A percentile compares a stretch with the other conserved stretches of the same genome.
Evolutionary conservation across 164 flowering plant species (phyloP).

Genomic region (Kalanchoe fedtschenkoi): DNA sequence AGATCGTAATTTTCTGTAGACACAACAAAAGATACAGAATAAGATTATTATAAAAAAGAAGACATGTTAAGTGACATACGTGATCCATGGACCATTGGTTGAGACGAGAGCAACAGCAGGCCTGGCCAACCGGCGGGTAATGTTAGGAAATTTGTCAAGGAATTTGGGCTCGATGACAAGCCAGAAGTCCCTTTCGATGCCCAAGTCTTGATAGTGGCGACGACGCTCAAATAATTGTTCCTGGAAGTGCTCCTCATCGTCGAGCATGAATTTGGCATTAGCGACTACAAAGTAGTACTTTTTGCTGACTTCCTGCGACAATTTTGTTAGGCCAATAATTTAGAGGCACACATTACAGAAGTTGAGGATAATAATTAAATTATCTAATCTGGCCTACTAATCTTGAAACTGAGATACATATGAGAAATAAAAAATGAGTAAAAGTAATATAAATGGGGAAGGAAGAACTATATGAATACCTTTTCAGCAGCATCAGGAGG

Average conservation of each 20-base stretch:
- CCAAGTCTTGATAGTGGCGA: conserved; percentile 50
- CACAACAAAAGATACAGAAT: background rate
- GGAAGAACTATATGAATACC: no score
- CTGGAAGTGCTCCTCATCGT: conserved; percentile 92
- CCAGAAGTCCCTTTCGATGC: conserved; percentile 83
- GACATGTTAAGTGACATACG: conserved; percentile 30
- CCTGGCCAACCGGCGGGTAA: conserved; percentile 60
- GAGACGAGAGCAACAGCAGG: conserved; percentile 98
- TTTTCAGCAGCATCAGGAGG: background rate
- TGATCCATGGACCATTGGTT: conserved; percentile 88
- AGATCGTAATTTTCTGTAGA: background rate
- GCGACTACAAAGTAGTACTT: conserved; percentile 82
- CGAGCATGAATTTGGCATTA: conserved; percentile 95
- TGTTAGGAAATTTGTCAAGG: conserved; percentile 74
- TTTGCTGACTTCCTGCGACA: conserved; percentile 17
- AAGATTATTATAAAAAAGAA: background rate
- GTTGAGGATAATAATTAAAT: no score
- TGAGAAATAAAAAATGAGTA: background rate
- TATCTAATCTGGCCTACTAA: no score
- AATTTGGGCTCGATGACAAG: conserved; percentile 92
- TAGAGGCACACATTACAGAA: no score
- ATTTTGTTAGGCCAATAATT: background rate
- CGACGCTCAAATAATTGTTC: conserved; percentile 74
- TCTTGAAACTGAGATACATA: background rate
- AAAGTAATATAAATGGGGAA: no score